Base-by-base conservation (phyloP, 371 early-diverging fungal genomes). In the Mucor racemosus region DNA sequence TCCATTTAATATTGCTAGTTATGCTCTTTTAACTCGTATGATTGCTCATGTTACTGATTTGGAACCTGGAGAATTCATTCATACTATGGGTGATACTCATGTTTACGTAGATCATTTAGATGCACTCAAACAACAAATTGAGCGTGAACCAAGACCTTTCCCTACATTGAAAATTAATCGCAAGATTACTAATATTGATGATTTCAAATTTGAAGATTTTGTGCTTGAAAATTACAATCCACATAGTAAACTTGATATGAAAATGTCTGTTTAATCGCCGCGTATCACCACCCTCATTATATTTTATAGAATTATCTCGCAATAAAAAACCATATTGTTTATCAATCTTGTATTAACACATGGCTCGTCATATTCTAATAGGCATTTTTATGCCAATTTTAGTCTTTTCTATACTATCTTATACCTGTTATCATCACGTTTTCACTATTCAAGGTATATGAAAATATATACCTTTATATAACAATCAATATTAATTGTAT, bases 1-100 rank as follows among this genome's bases (percentile, higher is more conserved):
- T 5, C 99, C 99, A 1, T 99, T 99, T 84, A 99, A 99, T 77
- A 99, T 99, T 77, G 99, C 99, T 13, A 94, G 94, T 14, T 99
- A 99, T 76, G 93, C 99, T 1, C 76, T 99, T 15, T 86, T 99
- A 35, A 95, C 98, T 7, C 85, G 92, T 64, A 90, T 99, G 86
- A 88, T 99, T 58, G 99, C 99, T 0, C 91, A 98, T 69, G 90
- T 98, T 7, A 93, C 93, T 0, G 94, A 93, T 10, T 76, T 94
- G 31, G 87, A 88, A 38, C 97, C 97, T 13, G 97, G 97, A 10
- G 92, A 92, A 72, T 94, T 99, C 75, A 89, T 98, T 17, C 97
- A 99, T 72, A 90, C 91, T 17, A 91, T 99, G 88, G 99, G 99
- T 31, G 99, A 99, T 71, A 89, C 99, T 0, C 99, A 99, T 74